Evolutionary conservation across 2,329 filamentous ascomycete genomes (phyloP).

Genomic region (Neospermospora avenae): DNA sequence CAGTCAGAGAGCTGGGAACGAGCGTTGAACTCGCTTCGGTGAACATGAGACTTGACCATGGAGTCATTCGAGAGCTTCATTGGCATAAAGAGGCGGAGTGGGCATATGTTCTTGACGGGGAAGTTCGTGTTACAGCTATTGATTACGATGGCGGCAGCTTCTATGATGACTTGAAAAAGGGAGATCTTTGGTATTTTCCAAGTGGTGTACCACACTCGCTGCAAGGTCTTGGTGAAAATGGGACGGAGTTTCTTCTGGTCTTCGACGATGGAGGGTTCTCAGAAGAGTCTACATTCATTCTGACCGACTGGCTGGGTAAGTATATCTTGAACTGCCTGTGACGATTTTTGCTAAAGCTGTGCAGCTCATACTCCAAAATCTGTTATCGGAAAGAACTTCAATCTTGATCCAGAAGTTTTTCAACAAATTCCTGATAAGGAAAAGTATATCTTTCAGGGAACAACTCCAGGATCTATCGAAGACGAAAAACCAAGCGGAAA

Average conservation of each 20-base stretch:
- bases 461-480: conserved; percentile 59
- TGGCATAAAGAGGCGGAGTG: conserved; percentile 81
- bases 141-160: conserved; percentile 76
- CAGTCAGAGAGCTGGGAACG: conserved; percentile 58
- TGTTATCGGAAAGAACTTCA: conserved; percentile 72
- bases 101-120: conserved; percentile 70
- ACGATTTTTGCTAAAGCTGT: conserved; percentile 53
- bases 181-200: conserved; percentile 79
- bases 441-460: conserved; percentile 76
- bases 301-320: conserved; percentile 65
- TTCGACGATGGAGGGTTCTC: conserved; percentile 57
- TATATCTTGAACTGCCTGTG: conserved; percentile 46
- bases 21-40: conserved; percentile 69
- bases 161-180: conserved; percentile 70
- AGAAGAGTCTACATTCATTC: conserved; percentile 66
- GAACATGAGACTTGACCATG: conserved; percentile 73
- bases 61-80: conserved; percentile 72
- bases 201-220: conserved; percentile 75
- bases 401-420: conserved; percentile 67
- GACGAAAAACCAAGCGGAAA: conserved; percentile 61
- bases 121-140: conserved; percentile 67
- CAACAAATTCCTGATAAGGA: conserved; percentile 61
- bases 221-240: conserved; percentile 66
- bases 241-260: conserved; percentile 60
- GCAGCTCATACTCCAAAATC: conserved; percentile 64